These are phyloP conservation scores for Digitaria exilis DNA, from an alignment of 202 grass and related monocot species.

Conservation along the genomic window DNA sequence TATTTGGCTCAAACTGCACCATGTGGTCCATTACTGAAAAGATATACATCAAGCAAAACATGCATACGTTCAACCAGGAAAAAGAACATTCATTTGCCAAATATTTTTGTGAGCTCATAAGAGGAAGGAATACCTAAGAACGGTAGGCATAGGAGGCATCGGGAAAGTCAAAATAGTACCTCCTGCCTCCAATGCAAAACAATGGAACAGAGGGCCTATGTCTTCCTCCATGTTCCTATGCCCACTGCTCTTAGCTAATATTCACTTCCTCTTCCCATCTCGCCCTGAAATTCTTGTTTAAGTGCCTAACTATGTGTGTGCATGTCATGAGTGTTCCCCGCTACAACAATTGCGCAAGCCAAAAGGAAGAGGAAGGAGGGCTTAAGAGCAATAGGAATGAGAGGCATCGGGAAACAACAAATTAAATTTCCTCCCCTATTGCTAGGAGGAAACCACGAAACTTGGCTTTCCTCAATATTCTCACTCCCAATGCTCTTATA, in stretches of 20 bases:
- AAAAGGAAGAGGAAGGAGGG: slow-evolving; percentile 39
- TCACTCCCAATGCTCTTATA: slow-evolving; percentile 31
- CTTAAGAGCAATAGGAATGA: slow-evolving; percentile 46
- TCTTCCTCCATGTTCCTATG: slow-evolving; percentile 40
- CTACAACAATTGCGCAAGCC: neutral
- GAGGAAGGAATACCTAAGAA: neutral
- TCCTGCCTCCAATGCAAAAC: neutral
- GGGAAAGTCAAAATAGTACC: neutral
- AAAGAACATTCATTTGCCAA: neutral
- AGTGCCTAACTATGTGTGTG: neutral
- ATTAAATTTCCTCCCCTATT: neutral
- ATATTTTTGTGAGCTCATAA: neutral
- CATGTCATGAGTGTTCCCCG: neutral
- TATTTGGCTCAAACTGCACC: neutral
- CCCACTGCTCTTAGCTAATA: slow-evolving; percentile 16
- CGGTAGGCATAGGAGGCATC: neutral
- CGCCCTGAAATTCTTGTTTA: neutral
- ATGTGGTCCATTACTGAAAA: neutral
- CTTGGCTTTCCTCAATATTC: slow-evolving; percentile 26
- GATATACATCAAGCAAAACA: neutral
- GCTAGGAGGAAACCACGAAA: neutral
- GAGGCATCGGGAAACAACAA: slow-evolving; percentile 35
- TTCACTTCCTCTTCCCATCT: neutral
- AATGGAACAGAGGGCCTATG: neutral
- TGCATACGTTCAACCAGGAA: neutral